These are phyloP conservation scores for Ceratonia siliqua DNA, from an alignment of 306 rosid species.

Conservation along the genomic window DNA sequence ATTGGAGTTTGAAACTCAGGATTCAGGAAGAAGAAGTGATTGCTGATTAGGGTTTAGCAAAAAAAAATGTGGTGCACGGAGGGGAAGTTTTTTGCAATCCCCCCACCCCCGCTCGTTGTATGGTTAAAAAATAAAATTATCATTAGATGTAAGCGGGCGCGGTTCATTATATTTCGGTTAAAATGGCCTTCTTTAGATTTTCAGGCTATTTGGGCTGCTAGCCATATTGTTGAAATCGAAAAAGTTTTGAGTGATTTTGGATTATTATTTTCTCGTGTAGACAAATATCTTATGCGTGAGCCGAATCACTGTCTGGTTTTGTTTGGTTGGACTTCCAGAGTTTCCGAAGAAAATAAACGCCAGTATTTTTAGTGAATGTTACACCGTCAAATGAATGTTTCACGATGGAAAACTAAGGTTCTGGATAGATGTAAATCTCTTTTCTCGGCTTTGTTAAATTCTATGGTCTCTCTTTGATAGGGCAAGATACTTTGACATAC, in stretches of 20 bases:
- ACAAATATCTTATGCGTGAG: not conserved
- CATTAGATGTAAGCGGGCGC: not conserved
- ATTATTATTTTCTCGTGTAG: not conserved
- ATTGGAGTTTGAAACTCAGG: slow-evolving; percentile 3
- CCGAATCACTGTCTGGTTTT: not conserved
- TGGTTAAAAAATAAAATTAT: not conserved
- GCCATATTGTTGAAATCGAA: not conserved
- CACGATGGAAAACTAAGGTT: not conserved
- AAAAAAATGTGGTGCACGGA: not conserved
- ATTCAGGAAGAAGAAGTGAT: not conserved
- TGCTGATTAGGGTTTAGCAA: slow-evolving; percentile 30
- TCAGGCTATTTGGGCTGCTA: not conserved
- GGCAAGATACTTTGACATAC: not conserved
- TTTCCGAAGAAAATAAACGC: not conserved
- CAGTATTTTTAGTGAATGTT: not conserved
- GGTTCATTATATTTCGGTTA: not conserved
- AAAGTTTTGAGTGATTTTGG: not conserved
- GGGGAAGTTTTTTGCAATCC: too few relatives aligned
- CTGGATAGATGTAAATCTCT: not conserved
- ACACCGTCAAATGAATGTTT: not conserved
- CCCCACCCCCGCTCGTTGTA: not conserved
- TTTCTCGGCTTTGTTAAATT: not conserved
- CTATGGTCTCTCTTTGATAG: not conserved
- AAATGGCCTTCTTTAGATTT: not conserved
- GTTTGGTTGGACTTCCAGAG: not conserved